phyloP scores from a whole-genome alignment of 139 green algal genomes.

The Chlorella vulgaris region DNA sequence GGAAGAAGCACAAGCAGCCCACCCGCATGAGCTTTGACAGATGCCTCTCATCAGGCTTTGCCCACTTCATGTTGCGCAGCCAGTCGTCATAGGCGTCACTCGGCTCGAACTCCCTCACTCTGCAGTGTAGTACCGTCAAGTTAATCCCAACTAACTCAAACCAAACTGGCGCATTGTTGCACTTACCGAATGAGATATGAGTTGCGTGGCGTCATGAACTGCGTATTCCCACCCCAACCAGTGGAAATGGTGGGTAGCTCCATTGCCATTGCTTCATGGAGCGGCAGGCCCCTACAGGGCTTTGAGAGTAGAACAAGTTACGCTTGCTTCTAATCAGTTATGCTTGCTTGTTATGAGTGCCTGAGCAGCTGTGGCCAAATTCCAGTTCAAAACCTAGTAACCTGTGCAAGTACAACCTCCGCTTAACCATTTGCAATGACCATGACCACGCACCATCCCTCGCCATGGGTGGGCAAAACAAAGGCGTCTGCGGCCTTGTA shows the following conservation, averaged over 20 bases:
- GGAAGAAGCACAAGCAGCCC: too few relatives aligned
- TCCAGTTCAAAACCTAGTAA: too few relatives aligned
- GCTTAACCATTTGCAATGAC: background rate
- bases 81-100: constrained; percentile 25
- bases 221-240: constrained; percentile 18
- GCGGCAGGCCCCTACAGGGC: constrained; percentile 29
- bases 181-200: constrained; percentile 6
- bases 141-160: background rate
- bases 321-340: too few relatives aligned
- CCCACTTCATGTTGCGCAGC: constrained; percentile 16
- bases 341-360: too few relatives aligned
- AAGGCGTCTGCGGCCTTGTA: constrained; percentile 24
- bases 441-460: constrained; percentile 12
- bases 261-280: constrained; percentile 39
- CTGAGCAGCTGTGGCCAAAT: too few relatives aligned
- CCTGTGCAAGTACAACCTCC: too few relatives aligned
- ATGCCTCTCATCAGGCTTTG: constrained; percentile 14
- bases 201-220: constrained; percentile 25
- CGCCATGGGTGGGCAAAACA: constrained; percentile 35
- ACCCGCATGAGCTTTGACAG: background rate
- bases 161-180: too few relatives aligned
- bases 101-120: constrained; percentile 1
- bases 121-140: background rate
- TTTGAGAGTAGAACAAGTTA: too few relatives aligned
- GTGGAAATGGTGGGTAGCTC: constrained; percentile 27